phyloP scores from a whole-genome alignment of 202 grass and related monocot species.

The Schoenoplectus triqueter region DNA sequence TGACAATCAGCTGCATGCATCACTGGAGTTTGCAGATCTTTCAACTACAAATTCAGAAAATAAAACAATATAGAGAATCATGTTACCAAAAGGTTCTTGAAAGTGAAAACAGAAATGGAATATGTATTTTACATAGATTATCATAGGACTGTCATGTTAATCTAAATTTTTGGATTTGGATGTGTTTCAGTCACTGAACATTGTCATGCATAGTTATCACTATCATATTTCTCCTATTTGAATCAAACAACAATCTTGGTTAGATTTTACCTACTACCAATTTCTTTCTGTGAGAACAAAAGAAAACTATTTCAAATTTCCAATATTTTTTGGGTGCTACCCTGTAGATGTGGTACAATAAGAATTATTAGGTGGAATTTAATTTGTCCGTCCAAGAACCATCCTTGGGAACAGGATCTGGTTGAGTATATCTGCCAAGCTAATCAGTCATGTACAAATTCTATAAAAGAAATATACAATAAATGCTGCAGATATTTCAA shows the following conservation, averaged over 20 bases:
- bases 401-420: conserved; percentile 8
- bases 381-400: neutral
- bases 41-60: conserved; percentile 8
- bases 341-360: neutral
- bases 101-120: neutral
- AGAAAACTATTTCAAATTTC: neutral
- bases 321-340: neutral
- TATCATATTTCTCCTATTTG: neutral
- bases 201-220: neutral
- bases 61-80: neutral
- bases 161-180: neutral
- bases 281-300: neutral
- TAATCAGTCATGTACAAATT: conserved; percentile 7
- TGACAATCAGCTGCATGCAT: neutral
- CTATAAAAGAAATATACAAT: neutral
- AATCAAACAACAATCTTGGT: neutral
- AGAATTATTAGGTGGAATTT: neutral
- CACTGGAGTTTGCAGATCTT: neutral
- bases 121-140: neutral
- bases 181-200: neutral
- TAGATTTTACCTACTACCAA: neutral
- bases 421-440: conserved; percentile 18
- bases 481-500: neutral
- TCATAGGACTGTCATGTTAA: neutral
- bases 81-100: neutral